Evolutionary conservation across 768 basidiomycete genomes (phyloP), one percentile per base, ranked within the genome.

Genomic region (Scleroderma bovista): DNA sequence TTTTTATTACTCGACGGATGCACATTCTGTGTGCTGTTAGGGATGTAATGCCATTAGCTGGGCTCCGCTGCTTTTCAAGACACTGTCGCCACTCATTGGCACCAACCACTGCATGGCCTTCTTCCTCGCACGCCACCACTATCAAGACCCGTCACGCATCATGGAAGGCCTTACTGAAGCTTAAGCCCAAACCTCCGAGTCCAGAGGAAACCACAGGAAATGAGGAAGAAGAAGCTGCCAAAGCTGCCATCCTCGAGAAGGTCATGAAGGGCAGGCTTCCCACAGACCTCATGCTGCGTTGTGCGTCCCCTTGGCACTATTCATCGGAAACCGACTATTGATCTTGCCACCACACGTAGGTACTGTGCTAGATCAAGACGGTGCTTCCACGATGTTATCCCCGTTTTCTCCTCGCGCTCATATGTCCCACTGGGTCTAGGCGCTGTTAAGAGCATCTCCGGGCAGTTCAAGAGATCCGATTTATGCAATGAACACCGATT

Each of bases 391-490:
- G 53, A 37, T 55, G 42, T 41, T 45, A 29, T 44, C 38, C 55
- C 22, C 43, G 31, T 52, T 46, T 29, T 37, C 47, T 41, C 49
- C 47, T 41, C 51, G 54, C 48, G n/a, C 24, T 43, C 11, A 43
- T 26, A 57, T 54, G 29, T 65, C 62, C 62, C 63, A 62, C 26
- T 52, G 49, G 57, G 61, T 55, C 20, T 60, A 91, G 89, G 91
- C 42, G 83, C 81, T 60, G 89, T 94, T 51, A 88, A 87, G 69
- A 89, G 84, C 32, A 90, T 89, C 38, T 90, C 87, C 12, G 89
- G 89, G 6, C 84, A 87, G 60, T 93, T 95, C 71, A 93, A 88
- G 63, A 91, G 87, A 70, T 82, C 89, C 32, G 90, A 94, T 61
- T 76, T 98, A 45, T 91, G 91, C 68, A 69, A 77, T 33, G 88